These are phyloP conservation scores for Lathyrus aphaca DNA, from an alignment of 306 rosid species.

Conservation along the genomic window DNA sequence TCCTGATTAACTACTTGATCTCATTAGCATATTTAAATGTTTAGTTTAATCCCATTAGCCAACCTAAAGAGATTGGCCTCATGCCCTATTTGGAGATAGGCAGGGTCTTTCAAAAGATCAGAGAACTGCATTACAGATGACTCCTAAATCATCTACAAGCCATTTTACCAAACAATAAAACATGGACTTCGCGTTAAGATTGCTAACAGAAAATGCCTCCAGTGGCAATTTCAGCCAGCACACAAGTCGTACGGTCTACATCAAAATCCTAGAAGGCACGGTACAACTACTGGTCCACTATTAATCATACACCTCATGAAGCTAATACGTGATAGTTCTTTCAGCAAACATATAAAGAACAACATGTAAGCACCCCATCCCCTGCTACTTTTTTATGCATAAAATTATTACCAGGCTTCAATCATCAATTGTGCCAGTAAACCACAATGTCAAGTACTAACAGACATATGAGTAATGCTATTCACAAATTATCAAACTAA, in stretches of 20 bases:
- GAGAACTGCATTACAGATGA: not conserved
- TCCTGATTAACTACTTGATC: not conserved
- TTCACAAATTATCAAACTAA: constrained; percentile 3
- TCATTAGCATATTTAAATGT: not conserved
- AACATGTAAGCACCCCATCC: not conserved
- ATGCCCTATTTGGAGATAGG: not conserved
- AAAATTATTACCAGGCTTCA: not conserved
- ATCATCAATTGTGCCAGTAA: not conserved
- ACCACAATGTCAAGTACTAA: not conserved
- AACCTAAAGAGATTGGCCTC: not conserved
- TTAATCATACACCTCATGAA: constrained; percentile 22
- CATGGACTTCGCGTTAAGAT: not conserved
- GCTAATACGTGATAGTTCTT: not conserved
- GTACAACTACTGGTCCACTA: not conserved
- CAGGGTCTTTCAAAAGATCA: not conserved
- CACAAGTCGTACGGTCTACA: not conserved
- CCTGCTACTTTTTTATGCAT: not conserved
- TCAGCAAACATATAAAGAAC: not conserved
- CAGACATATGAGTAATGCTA: constrained; percentile 1
- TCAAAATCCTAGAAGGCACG: not conserved
- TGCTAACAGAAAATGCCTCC: not conserved
- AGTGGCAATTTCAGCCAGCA: constrained; percentile 6
- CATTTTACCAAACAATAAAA: constrained; percentile 14
- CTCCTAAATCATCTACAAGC: constrained; percentile 1
- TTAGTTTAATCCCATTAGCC: not conserved